Evolutionary conservation across 2,329 filamentous ascomycete species (phyloP), one percentile per base, ranked within the genome.

Genomic region (Diaporthe amygdali): DNA sequence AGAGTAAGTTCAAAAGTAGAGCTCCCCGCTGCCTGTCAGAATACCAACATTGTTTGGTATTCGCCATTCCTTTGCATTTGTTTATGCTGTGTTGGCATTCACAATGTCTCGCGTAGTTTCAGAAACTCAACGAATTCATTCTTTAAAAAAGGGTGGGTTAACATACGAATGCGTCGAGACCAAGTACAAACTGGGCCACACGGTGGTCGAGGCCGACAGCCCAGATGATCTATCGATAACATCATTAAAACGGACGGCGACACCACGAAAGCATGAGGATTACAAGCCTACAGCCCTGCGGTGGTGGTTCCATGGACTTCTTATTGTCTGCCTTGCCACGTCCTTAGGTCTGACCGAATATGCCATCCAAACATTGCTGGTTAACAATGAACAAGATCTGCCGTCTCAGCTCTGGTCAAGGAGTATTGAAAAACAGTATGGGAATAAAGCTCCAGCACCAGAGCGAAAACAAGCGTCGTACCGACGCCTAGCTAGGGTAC

Each of bases 211-310:
- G 1, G 20, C 3, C 5, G 27, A 47, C 2, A n/a, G 3, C 3
- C 12, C 64, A 2, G 32, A 37, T 14, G 9, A 27, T 30, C 27
- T 46, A 9, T n/a, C 3, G 2, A n/a, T 8, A 44, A 6, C 14
- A 32, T 10, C 32, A 2, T 30, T 51, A 2, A 46, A 34, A 32
- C 15, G 34, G 51, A 22, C 47, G 17, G 9, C 69, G 8, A 51
- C 14, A 9, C 9, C 27, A 15, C 14, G 14, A n/a, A 47, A 5
- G 8, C 27, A 25, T 17, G 25, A 37, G n/a, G 66, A 71, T 6
- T 69, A 71, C 44, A 71, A 69, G 25, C 70, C 70, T 7, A 69
- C 66, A 5, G 66, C 70, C 20, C 17, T 69, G 4, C 59, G 70
- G 25, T 71, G 70, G 70, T 71, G 70, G 66, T 71, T 49, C 25